Evolutionary conservation across 805 yeast species (phyloP), one percentile per base, ranked within the genome.

Genomic region (Sungouiella thailandica): DNA sequence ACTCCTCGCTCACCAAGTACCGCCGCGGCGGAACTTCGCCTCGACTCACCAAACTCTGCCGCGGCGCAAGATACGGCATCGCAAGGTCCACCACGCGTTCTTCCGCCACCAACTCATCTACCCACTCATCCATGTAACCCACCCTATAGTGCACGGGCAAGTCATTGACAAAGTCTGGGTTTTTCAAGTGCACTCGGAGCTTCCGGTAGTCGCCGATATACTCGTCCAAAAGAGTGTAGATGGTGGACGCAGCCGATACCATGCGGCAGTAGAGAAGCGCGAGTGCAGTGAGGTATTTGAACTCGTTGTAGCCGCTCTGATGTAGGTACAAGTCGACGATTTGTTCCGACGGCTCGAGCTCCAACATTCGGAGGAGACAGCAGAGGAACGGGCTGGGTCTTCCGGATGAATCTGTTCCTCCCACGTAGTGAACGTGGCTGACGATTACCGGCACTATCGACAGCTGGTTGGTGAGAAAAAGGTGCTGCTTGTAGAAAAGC

Each of bases 321-420:
- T 55, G 55, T 9, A 82, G 58, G 41, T 74, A 70, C 34, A 77
- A 70, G 12, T 61, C 50, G 2, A 84, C 50, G 4, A 85, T 74
- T 4, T 76, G 83, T 8, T 51, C 48, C 1, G 69, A 47, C 0
- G 97, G 97, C 41, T 76, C 76, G 12, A 93, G 57, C 55, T 90
- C 95, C 4, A 89, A 65, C 37, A 90, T 53, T 43, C 90, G 78
- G 49, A 86, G 75, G 22, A 87, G 55, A 28, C 95, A 67, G 50
- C 95, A 80, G n/a, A 85, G 52, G 46, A 86, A 87, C 10, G 79
- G 80, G 12, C 83, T 65, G 0, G 94, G 93, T 40, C 76, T 58
- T 20, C 77, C 76, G 15, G 60, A 62, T 11, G 68, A 60, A 32
- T 72, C 74, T n/a, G 72, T 59, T 0, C 83, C 80, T 0, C 86